Base-by-base conservation (phyloP, 2,329 filamentous ascomycete species). In the Aspergillus texensis region DNA sequence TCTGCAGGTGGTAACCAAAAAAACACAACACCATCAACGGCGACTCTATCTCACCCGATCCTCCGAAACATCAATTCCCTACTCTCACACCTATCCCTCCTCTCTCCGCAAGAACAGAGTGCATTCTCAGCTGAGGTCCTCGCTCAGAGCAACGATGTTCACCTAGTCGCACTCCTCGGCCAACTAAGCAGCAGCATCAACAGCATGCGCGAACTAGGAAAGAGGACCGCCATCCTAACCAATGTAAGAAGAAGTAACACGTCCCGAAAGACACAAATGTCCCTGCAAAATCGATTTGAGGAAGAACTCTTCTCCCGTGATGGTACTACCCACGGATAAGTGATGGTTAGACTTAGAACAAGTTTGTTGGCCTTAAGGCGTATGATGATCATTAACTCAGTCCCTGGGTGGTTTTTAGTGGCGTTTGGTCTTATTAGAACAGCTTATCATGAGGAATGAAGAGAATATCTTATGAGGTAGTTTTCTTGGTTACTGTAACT, bases 11-110 rank as follows among this genome's bases (percentile, higher is more conserved):
- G 56, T 71, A 66, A 57, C 75, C 69, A 45, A 70, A 72, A 11
- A 71, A 61, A 67, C 74, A 55, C 70, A 80, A 75, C 72, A 91
- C 24, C 85, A 90, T 72, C 84, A 80, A 74, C 73, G 91, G 24
- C 86, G 89, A 73, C 85, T 85, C 14, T 83, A 72, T 76, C 92
- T 8, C 86, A 93, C 72, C 85, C 88, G 1, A 89, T 97, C 48
- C 88, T 99, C 36, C 93, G 95, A 65, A 92, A 92, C 67, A 93
- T 97, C 67, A 91, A 94, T 72, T 91, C 94, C 2, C 89, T 97
- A 46, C 86, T 97, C 66, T 90, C 90, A 57, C 91, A 94, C 58
- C 85, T 97, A 32, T 91, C 91, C 45, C 89, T 98, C 21, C 86
- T 97, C 60, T 88, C 90, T 5, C 93, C 94, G 3, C 84, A 89